Evolutionary conservation across 257 asterid species (phyloP).

Genomic region (Gardenia jasminoides): DNA sequence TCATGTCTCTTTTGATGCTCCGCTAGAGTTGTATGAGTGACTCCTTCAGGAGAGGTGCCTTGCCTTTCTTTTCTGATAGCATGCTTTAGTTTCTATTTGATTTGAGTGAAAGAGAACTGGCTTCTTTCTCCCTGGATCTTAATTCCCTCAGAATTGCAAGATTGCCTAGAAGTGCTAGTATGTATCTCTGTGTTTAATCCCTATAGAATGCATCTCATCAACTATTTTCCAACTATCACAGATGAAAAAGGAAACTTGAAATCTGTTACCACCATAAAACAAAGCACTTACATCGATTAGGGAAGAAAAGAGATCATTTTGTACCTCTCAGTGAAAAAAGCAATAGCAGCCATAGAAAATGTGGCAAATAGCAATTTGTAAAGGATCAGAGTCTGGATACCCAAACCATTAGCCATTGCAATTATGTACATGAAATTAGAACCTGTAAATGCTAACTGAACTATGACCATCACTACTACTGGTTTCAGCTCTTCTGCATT

Average conservation of each 20-base stretch:
- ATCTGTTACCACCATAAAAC: no score
- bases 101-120: slow-evolving; percentile 77
- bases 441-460: background rate
- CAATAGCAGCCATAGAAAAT: slow-evolving; percentile 31
- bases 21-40: slow-evolving; percentile 17
- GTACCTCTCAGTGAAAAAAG: slow-evolving; percentile 33
- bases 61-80: slow-evolving; percentile 81
- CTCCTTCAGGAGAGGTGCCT: slow-evolving; percentile 34
- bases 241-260: no score
- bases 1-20: slow-evolving; percentile 52
- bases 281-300: no score
- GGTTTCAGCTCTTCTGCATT: background rate
- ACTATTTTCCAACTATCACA: no score
- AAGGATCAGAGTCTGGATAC: slow-evolving; percentile 25
- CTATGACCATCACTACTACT: background rate
- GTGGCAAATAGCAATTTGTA: slow-evolving; percentile 31
- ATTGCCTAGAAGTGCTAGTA: slow-evolving; percentile 31
- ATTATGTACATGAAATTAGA: no score
- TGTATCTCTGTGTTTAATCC: slow-evolving; percentile 24
- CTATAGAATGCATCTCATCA: no score
- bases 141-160: slow-evolving; percentile 20
- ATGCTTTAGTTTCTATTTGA: slow-evolving; percentile 76
- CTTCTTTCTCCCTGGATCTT: slow-evolving; percentile 44
- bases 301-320: no score
- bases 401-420: background rate